A percentile compares a stretch with the other conserved stretches of the same genome.
These are phyloP conservation scores for Symmetrospora coprosmae DNA, from an alignment of 768 basidiomycete genomes.

Conservation along the genomic window DNA sequence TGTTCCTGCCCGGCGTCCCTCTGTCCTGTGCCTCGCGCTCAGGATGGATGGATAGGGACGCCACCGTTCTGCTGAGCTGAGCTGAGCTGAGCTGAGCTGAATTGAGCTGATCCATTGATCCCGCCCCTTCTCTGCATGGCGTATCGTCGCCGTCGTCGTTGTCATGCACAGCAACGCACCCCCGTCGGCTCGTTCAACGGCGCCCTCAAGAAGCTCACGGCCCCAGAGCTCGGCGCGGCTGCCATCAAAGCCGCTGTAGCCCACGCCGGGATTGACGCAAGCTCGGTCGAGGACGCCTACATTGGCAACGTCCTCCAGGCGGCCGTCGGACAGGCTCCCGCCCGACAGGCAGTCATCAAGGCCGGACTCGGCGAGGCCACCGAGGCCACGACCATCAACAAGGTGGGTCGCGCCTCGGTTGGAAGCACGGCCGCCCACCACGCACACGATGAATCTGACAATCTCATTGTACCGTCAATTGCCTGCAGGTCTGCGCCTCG, in stretches of 20 bases:
- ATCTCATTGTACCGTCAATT: background rate
- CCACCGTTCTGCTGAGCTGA: background rate
- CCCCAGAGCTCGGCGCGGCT: slow-evolving; percentile 72
- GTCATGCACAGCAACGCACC: slow-evolving; percentile 46
- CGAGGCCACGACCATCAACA: slow-evolving; percentile 98
- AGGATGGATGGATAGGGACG: background rate
- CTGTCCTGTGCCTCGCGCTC: background rate
- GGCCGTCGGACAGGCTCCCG: slow-evolving; percentile 94
- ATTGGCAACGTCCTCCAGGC: slow-evolving; percentile 97
- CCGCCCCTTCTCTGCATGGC: background rate
- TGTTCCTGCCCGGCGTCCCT: background rate
- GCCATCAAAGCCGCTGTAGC: slow-evolving; percentile 83
- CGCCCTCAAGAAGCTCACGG: slow-evolving; percentile 68
- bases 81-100: background rate
- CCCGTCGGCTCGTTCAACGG: slow-evolving; percentile 90
- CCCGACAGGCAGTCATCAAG: slow-evolving; percentile 83
- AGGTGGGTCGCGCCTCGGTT: slow-evolving; percentile 37
- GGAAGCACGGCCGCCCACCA: background rate
- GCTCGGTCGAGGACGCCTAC: slow-evolving; percentile 82
- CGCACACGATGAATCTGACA: background rate
- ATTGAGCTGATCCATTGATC: background rate
- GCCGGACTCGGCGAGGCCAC: slow-evolving; percentile 71
- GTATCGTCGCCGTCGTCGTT: no score
- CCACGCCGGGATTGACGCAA: slow-evolving; percentile 62
- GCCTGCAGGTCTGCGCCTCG: slow-evolving; percentile 65